Percentiles rank a stretch among this genome's conserved stretches.
These are phyloP conservation scores for Bryoglossum gracile DNA, from an alignment of 495 filamentous ascomycete species.

Conservation along the genomic window DNA sequence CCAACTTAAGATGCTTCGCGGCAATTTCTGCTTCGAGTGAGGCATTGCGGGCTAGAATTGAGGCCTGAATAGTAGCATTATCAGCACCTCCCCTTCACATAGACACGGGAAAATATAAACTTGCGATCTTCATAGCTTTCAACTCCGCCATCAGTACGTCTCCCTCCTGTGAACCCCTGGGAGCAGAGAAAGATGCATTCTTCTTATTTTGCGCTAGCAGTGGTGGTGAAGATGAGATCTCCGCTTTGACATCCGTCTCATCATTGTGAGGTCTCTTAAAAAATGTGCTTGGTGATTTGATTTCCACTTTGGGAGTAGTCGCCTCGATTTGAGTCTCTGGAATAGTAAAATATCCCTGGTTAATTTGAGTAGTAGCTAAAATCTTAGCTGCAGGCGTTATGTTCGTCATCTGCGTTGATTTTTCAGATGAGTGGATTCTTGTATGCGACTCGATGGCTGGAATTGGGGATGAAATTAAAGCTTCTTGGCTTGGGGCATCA, in stretches of 20 bases:
- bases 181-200: not conserved
- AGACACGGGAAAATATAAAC: not conserved
- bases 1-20: constrained; percentile 8
- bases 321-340: not conserved
- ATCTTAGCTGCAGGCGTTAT: no score
- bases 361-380: no score
- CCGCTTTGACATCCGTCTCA: not conserved
- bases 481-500: no score
- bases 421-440: not conserved
- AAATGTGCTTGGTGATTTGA: not conserved
- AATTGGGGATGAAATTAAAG: not conserved
- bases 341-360: not conserved
- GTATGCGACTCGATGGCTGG: not conserved
- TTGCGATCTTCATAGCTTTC: constrained; percentile 24
- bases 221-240: constrained; percentile 1
- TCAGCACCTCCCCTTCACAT: not conserved
- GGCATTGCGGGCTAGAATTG: constrained; percentile 19
- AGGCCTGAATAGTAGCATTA: constrained; percentile 5
- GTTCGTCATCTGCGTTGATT: no score
- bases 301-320: not conserved
- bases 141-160: constrained; percentile 20
- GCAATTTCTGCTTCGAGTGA: constrained; percentile 21
- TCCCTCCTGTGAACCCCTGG: not conserved
- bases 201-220: not conserved
- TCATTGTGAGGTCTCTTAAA: not conserved